Percentiles rank a stretch among this genome's conserved stretches.
These are phyloP conservation scores for Xylaria intraflava DNA, from an alignment of 495 filamentous ascomycete species.

Conservation along the genomic window DNA sequence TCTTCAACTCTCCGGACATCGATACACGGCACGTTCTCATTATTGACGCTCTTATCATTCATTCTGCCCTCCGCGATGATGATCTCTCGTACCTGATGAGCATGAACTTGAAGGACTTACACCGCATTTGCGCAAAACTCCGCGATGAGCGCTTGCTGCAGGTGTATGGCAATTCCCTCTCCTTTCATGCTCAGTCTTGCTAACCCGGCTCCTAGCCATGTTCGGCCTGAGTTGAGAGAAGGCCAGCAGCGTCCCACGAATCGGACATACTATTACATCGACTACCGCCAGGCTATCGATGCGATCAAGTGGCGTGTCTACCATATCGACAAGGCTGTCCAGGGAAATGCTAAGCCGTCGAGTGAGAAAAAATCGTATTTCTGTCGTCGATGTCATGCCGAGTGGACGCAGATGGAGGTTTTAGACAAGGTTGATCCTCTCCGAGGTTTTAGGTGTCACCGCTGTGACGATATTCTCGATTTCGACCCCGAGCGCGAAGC, in stretches of 20 bases:
- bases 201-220: conserved; percentile 47
- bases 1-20: conserved; percentile 51
- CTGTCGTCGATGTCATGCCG: conserved; percentile 69
- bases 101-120: conserved; percentile 81
- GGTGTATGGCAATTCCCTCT: conserved; percentile 49
- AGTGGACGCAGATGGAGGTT: conserved; percentile 84
- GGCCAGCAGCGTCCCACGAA: conserved; percentile 74
- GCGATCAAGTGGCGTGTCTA: conserved; percentile 93
- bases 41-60: conserved; percentile 85
- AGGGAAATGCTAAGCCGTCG: conserved; percentile 67
- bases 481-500: conserved; percentile 58
- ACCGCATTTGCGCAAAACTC: conserved; percentile 76
- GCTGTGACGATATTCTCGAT: conserved; percentile 64
- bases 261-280: conserved; percentile 93
- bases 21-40: conserved; percentile 81
- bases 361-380: conserved; percentile 86
- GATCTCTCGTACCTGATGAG: conserved; percentile 81
- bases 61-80: conserved; percentile 80
- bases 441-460: conserved; percentile 74
- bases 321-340: conserved; percentile 74
- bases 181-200: background rate
- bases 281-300: conserved; percentile 89
- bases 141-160: conserved; percentile 78
- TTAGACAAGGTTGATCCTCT: conserved; percentile 57
- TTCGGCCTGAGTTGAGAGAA: conserved; percentile 70